Conservation (phyloP, 257 asterid genomes). For the Nicotiana tabacum region DNA sequence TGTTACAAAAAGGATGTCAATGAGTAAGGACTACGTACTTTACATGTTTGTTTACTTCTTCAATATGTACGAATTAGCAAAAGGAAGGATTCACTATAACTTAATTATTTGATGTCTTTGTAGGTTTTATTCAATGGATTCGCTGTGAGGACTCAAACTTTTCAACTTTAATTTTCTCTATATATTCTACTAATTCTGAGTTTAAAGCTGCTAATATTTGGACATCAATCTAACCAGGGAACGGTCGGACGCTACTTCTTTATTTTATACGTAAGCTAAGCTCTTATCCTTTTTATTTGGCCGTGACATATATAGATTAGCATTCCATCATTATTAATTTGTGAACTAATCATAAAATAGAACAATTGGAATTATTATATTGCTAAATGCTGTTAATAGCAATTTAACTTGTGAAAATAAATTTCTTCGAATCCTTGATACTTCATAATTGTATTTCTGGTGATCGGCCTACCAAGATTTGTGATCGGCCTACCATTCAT, state of each 20-base stretch:
- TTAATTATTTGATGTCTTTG: neutral
- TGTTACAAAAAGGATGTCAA: neutral
- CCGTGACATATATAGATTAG: no score
- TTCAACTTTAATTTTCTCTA: neutral
- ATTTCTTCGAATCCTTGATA: neutral
- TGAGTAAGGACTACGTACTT: neutral
- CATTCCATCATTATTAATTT: no score
- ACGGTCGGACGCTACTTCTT: neutral
- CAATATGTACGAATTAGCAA: neutral
- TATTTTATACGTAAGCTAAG: neutral
- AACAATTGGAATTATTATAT: neutral
- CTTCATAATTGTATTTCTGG: neutral
- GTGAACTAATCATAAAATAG: no score
- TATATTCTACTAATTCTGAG: neutral
- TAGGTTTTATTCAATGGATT: neutral
- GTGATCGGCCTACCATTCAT: constrained; percentile 15
- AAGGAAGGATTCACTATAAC: neutral
- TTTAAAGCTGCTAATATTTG: neutral
- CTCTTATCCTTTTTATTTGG: neutral
- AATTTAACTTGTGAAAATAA: neutral
- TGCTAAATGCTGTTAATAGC: neutral
- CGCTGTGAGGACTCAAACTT: neutral
- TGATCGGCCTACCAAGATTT: neutral
- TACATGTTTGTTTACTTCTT: neutral
- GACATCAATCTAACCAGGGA: neutral